Conservation (phyloP, 768 basidiomycete genomes). For the Mycena vitilis region DNA sequence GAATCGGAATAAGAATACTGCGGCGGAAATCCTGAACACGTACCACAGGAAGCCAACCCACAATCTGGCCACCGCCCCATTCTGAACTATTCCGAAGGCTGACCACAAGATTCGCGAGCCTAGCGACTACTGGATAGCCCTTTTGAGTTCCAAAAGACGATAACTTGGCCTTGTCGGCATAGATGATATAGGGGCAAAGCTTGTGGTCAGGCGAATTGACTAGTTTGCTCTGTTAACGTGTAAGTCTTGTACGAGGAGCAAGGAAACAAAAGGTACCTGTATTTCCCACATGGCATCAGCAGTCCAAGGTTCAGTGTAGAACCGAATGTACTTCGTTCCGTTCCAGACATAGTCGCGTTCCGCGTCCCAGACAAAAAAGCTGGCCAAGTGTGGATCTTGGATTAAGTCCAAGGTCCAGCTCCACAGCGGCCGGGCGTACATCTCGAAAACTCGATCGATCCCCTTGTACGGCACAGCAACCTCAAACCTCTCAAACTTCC, state of each 20-base stretch:
- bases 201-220: not conserved
- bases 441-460: conserved; percentile 20
- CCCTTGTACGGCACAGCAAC: conserved; percentile 36
- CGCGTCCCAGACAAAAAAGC: conserved; percentile 46
- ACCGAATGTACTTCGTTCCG: conserved; percentile 38
- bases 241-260: not conserved
- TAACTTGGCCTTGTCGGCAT: conserved; percentile 39
- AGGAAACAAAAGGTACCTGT: conserved; percentile 43
- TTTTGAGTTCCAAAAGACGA: conserved; percentile 36
- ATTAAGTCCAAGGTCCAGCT: conserved; percentile 43
- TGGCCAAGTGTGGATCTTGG: conserved; percentile 35
- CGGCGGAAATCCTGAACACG: not conserved
- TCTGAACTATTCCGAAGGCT: conserved; percentile 31
- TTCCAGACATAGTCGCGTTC: conserved; percentile 42
- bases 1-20: conserved; percentile 19
- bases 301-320: conserved; percentile 53
- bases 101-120: conserved; percentile 29
- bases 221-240: not conserved
- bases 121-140: conserved; percentile 35
- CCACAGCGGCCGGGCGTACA: conserved; percentile 40
- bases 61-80: conserved; percentile 37
- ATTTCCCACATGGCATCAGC: conserved; percentile 50
- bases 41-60: conserved; percentile 37
- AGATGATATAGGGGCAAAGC: conserved; percentile 32
- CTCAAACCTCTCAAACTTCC: not conserved